These are phyloP conservation scores for Exophiala calicioides DNA, from an alignment of 2,329 filamentous ascomycete genomes.

Conservation along the genomic window DNA sequence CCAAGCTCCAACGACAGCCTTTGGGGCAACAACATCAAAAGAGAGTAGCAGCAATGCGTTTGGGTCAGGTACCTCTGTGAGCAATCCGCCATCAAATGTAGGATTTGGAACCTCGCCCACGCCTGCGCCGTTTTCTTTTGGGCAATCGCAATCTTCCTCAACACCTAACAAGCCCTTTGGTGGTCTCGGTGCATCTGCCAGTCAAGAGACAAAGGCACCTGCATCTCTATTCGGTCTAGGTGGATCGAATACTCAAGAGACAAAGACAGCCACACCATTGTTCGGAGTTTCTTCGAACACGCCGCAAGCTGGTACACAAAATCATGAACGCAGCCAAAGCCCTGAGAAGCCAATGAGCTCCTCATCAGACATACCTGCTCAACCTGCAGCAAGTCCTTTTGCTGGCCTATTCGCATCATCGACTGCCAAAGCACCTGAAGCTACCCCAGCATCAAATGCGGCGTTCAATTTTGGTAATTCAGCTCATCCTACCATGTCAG, in stretches of 20 bases:
- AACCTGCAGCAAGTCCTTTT: conserved; percentile 20
- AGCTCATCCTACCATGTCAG: conserved; percentile 4
- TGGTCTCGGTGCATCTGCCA: conserved; percentile 5
- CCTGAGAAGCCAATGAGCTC: conserved; percentile 14
- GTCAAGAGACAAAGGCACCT: conserved; percentile 11
- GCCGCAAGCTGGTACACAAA: conserved; percentile 5
- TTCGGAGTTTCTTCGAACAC: conserved; percentile 11
- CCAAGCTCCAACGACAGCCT: conserved; percentile 3
- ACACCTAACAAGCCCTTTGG: conserved; percentile 11
- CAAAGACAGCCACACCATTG: conserved; percentile 6
- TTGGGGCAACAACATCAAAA: not conserved
- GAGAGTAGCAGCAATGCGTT: conserved; percentile 12
- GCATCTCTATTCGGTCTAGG: too few species aligned
- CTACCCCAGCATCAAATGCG: conserved; percentile 2
- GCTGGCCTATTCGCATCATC: conserved; percentile 17
- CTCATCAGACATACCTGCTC: conserved; percentile 1
- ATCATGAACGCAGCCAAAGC: conserved; percentile 3
- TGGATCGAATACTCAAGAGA: conserved; percentile 9
- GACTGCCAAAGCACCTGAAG: not conserved
- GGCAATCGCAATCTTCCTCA: conserved; percentile 9
- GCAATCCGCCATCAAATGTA: conserved; percentile 5
- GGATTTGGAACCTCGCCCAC: conserved; percentile 3
- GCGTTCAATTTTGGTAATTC: conserved; percentile 7
- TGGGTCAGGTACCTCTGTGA: conserved; percentile 3
- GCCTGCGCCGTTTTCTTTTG: conserved; percentile 11